Evolutionary conservation across 352 stramenopile genomes (phyloP), one percentile per base, ranked within the genome.

Genomic region (Plasmopara viticola): DNA sequence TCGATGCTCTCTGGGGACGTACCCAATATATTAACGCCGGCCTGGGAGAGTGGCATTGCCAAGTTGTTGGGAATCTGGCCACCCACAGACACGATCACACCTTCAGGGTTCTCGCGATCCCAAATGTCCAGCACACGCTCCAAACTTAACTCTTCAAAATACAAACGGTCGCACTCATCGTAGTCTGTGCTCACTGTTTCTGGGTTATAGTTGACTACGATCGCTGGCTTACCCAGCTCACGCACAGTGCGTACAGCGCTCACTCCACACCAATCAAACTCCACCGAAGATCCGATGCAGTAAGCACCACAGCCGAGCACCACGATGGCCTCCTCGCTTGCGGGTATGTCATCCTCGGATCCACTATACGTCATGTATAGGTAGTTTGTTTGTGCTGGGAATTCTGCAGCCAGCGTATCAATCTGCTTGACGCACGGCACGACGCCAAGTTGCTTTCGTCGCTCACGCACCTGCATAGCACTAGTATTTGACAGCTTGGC

Each of bases 181-280:
- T 98, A 98, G 74, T 98, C 95, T 29, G 95, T 98, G 34, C 87
- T 97, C 30, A 98, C 95, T 35, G 95, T 98, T 66, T 98, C 94
- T 25, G 94, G 95, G 77, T 98, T 98, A 79, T 98, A 98, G 75
- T 98, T 98, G 15, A 98, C 77, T 85, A 95, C 84, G 9, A 90
- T 76, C 30, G 80, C 69, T 28, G 74, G 77, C 50, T 76, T 59
- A 34, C 94, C 94, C 41, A 97, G 74, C 60, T 94, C 74, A 45
- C 90, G 78, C 30, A 98, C 77, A 28, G 92, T 86, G 41, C 94
- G 85, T 49, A 98, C 97, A 56, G 86, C 90, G 67, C 78, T 96
- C 47, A 98, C 94, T 56, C 84, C 95, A 61, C 94, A 98, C 94
- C 94, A 98, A 62, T 98, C 95, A 52, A 98, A 98, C 70, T 98